Percentiles rank a stretch among this genome's conserved stretches.
phyloP scores from a whole-genome alignment of 106 monocot genomes.

The Iris macrosiphon region DNA sequence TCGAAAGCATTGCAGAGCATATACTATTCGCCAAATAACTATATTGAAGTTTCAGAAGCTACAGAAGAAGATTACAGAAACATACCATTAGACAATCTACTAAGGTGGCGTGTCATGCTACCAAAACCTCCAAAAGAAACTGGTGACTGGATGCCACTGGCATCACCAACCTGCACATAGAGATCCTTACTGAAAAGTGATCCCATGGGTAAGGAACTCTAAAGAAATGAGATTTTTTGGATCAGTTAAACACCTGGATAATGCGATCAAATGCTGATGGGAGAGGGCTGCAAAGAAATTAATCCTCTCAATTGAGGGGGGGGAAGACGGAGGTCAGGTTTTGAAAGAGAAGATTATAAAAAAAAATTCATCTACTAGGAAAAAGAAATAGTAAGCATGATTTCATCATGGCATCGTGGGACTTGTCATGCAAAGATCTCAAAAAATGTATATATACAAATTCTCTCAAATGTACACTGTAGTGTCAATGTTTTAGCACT shows the following conservation, averaged over 20 bases:
- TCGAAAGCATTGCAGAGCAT: background rate
- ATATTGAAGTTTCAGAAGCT: background rate
- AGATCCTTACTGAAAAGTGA: background rate
- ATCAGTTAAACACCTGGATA: slow-evolving; percentile 49
- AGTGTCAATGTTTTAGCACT: no score
- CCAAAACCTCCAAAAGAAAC: slow-evolving; percentile 99
- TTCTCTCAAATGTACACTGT: no score
- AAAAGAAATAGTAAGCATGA: no score
- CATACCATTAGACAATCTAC: slow-evolving; percentile 73
- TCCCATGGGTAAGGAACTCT: background rate
- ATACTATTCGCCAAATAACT: background rate
- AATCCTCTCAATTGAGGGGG: background rate
- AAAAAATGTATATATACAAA: no score
- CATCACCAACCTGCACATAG: slow-evolving; percentile 80
- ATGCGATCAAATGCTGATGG: slow-evolving; percentile 79
- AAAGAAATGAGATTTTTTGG: background rate
- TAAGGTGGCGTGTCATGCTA: slow-evolving; percentile 82
- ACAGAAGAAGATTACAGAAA: background rate
- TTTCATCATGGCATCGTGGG: no score
- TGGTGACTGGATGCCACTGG: slow-evolving; percentile 96
- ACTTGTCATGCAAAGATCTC: no score
- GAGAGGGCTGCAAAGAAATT: slow-evolving; percentile 67
- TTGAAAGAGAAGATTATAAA: no score
- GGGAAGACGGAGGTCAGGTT: slow-evolving; percentile 17
- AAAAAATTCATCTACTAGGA: no score